Percentiles rank a stretch among this genome's conserved stretches.
Evolutionary conservation across 1,139 yeast genomes (phyloP).

Genomic region (Keqinozyma sinolaborantium): DNA sequence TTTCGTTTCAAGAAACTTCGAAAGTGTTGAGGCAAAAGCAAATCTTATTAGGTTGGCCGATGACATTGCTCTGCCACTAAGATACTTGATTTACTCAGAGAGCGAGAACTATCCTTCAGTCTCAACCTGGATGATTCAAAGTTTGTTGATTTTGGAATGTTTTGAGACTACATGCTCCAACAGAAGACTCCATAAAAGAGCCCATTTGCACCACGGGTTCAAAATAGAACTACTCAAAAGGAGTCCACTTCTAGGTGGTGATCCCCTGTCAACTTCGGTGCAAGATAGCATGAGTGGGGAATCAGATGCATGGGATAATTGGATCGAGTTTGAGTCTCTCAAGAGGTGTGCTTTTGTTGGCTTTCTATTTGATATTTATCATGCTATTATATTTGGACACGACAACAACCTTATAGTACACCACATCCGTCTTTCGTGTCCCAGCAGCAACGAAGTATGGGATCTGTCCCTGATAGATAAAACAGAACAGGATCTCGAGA

Average conservation of each 20-base stretch:
- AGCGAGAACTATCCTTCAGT: constrained; percentile 50
- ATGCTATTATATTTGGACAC: constrained; percentile 29
- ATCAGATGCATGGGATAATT: constrained; percentile 18
- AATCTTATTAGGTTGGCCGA: constrained; percentile 20
- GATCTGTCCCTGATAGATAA: constrained; percentile 12
- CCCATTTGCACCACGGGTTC: constrained; percentile 69
- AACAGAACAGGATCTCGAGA: constrained; percentile 1
- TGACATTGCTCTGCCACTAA: constrained; percentile 55
- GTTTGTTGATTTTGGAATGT: constrained; percentile 54
- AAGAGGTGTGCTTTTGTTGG: constrained; percentile 25
- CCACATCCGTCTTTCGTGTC: constrained; percentile 23
- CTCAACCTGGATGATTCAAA: constrained; percentile 59
- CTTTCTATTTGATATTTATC: constrained; percentile 23
- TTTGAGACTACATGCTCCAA: constrained; percentile 49
- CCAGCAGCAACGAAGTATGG: constrained; percentile 26
- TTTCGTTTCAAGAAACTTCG: constrained; percentile 13
- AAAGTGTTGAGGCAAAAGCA: constrained; percentile 8
- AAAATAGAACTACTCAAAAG: constrained; percentile 65
- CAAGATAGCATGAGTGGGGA: constrained; percentile 7
- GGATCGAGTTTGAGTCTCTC: constrained; percentile 28
- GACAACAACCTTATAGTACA: constrained; percentile 21
- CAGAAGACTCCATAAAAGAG: constrained; percentile 60
- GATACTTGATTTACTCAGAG: constrained; percentile 57
- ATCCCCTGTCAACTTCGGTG: constrained; percentile 33
- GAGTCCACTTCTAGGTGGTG: constrained; percentile 66